These are phyloP conservation scores for Dimocarpus longan DNA, from an alignment of 345 rosid genomes.

Conservation along the genomic window DNA sequence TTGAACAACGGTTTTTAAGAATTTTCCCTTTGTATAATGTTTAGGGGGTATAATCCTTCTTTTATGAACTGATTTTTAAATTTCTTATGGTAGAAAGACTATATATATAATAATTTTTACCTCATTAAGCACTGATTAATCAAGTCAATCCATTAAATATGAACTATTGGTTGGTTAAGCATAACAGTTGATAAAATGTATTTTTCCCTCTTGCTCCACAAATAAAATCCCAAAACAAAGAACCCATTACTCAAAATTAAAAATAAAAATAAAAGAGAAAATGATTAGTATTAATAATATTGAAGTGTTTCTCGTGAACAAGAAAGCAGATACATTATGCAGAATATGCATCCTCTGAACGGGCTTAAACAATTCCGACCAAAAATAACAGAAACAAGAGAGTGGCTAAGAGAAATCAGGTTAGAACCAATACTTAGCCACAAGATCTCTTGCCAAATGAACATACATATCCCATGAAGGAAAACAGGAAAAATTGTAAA, in stretches of 20 bases:
- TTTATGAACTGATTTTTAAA: too few relatives aligned
- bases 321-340: neutral
- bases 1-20: too few relatives aligned
- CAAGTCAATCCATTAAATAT: too few relatives aligned
- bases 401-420: neutral
- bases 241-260: neutral
- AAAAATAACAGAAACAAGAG: neutral
- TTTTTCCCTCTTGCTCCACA: too few relatives aligned
- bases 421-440: neutral
- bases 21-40: too few relatives aligned
- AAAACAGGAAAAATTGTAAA: neutral
- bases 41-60: too few relatives aligned
- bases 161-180: too few relatives aligned
- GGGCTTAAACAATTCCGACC: neutral
- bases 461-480: neutral
- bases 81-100: too few relatives aligned
- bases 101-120: too few relatives aligned
- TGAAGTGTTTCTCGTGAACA: neutral
- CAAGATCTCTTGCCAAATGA: slow-evolving; percentile 1
- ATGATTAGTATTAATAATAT: neutral
- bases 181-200: too few relatives aligned
- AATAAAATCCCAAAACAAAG: neutral
- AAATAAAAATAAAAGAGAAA: neutral
- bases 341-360: neutral
- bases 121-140: too few relatives aligned